Conservation (phyloP, 495 filamentous ascomycete genomes). For the Astrocystis sublimbata region DNA sequence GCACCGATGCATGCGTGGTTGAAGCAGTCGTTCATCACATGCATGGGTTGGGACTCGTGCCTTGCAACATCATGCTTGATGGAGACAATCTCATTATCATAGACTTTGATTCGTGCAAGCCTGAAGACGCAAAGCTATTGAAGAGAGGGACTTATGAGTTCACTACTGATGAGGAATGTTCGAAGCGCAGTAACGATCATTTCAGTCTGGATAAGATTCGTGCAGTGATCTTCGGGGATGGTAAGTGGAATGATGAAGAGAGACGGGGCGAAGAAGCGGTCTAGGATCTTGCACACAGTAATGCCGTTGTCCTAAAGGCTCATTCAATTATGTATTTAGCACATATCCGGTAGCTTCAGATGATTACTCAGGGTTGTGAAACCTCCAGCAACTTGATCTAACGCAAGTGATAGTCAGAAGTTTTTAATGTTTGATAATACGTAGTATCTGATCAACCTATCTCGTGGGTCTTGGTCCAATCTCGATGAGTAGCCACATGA, state of each 20-base stretch:
- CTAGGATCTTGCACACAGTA: neutral
- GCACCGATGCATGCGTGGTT: conserved; percentile 21
- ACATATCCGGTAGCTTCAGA: too few relatives aligned
- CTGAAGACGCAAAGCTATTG: conserved; percentile 26
- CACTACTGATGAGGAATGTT: neutral
- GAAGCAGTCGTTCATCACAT: conserved; percentile 31
- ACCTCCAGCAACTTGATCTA: too few relatives aligned
- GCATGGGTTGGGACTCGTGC: conserved; percentile 29
- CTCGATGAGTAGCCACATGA: too few relatives aligned
- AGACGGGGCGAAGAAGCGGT: neutral
- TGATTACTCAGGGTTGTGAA: too few relatives aligned
- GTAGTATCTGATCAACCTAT: too few relatives aligned
- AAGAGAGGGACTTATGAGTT: conserved; percentile 23
- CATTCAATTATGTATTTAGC: too few relatives aligned
- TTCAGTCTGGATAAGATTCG: neutral
- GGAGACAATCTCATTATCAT: conserved; percentile 38
- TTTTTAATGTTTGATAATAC: too few relatives aligned
- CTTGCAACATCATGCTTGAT: conserved; percentile 38
- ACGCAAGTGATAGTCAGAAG: too few relatives aligned
- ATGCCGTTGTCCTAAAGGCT: too few relatives aligned
- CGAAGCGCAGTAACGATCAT: neutral
- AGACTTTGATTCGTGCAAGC: conserved; percentile 44
- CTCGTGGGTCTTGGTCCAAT: too few relatives aligned
- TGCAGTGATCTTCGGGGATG: neutral
- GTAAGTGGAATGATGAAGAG: neutral